Base-by-base conservation (phyloP, 208 protist species). In the Acanthamoeba triangularis region DNA sequence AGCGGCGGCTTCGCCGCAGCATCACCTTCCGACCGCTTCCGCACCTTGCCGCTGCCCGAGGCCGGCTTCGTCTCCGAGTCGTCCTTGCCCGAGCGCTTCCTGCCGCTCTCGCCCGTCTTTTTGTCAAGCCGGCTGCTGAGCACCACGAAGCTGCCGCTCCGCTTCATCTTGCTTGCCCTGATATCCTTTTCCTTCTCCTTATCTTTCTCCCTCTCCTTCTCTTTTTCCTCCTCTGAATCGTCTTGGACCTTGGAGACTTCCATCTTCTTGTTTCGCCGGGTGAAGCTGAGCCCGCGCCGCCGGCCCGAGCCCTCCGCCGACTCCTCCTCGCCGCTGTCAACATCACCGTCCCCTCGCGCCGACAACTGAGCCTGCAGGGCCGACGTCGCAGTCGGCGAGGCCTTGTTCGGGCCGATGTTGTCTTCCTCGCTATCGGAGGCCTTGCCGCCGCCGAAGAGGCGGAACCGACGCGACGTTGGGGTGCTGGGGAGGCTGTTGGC, bases 121-220 rank as follows among this genome's bases (percentile, higher is more conserved):
- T 80, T 80, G 35, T 80, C 72, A 33, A 80, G 30, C 37, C 72
- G 13, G 72, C 72, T 80, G 69, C 72, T 47, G 35, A 80, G 30
- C n/a, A 80, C 37, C 18, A 80, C 33, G 72, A 80, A 80, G 72
- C 72, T 80, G 4, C 72, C 72, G 37, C 3, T 80, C 13, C 72
- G 72, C 33, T 80, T 80, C 72, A 80, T 80, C 72, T 80, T 80
- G 72, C 33, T 44, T 10, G n/a, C 37, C 14, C 14, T 47, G 72
- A 14, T 47, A 30, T 80, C 72, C 72, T 80, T 47, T 16, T 80
- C 37, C 35, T 20, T 10, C 16, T 44, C 72, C 30, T 49, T 30
- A 4, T 44, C 72, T 6, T 80, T 44, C 69, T 80, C 69, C 3
- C 1, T 23, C 30, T 44, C 23, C 69, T 25, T 47, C 23, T 80